Percentiles rank a stretch among this genome's conserved stretches.
Conservation (phyloP, 1,284 basidiomycete genomes). For the Papiliotrema flavescens region DNA sequence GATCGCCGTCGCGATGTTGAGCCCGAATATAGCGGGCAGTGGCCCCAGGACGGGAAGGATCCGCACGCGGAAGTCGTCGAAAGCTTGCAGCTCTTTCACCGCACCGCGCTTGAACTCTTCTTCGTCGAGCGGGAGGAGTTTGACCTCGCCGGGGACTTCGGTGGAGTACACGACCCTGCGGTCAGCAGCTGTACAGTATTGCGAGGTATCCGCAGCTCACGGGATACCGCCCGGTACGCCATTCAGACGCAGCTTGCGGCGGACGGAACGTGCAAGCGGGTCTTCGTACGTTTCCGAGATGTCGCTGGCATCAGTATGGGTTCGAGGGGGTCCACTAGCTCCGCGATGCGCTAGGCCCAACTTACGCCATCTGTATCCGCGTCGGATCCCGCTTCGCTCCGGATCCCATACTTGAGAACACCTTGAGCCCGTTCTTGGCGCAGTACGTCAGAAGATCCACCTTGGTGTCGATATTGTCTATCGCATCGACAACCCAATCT, state of each 20-base stretch:
- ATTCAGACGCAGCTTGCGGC: constrained; percentile 68
- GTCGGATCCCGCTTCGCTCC: constrained; percentile 96
- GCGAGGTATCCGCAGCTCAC: constrained; percentile 25
- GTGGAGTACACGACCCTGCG: constrained; percentile 85
- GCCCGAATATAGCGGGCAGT: constrained; percentile 80
- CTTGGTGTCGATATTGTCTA: constrained; percentile 95
- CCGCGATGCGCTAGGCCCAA: not conserved
- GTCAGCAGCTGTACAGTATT: not conserved
- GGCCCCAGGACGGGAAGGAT: constrained; percentile 55
- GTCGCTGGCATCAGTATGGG: constrained; percentile 56
- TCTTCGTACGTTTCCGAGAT: constrained; percentile 92
- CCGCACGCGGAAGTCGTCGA: constrained; percentile 82
- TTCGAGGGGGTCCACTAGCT: not conserved
- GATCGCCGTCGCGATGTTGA: constrained; percentile 81
- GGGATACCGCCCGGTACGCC: constrained; percentile 74
- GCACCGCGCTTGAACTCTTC: constrained; percentile 88
- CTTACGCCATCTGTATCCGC: constrained; percentile 75
- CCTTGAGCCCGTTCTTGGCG: constrained; percentile 68
- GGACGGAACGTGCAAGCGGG: constrained; percentile 86
- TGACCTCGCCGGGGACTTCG: constrained; percentile 80
- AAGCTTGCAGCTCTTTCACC: constrained; percentile 84
- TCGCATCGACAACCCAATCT: constrained; percentile 92
- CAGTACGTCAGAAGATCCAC: constrained; percentile 84
- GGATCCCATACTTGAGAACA: constrained; percentile 96
- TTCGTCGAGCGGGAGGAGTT: constrained; percentile 83